Percentiles rank a stretch among this genome's conserved stretches.
Conservation (phyloP, 2,329 filamentous ascomycete genomes). For the Botryotinia convoluta region DNA sequence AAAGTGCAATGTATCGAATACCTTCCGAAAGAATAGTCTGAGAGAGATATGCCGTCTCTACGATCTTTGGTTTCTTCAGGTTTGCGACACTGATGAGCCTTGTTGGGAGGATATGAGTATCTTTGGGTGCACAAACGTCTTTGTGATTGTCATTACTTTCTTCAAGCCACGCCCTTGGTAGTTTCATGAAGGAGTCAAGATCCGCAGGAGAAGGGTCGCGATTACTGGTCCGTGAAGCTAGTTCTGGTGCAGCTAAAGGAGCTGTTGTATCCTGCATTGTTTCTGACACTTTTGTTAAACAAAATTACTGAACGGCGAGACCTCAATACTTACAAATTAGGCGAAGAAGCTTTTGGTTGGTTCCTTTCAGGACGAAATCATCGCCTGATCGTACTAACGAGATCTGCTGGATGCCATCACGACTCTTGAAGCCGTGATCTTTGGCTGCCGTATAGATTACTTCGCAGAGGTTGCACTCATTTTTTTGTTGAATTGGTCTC, state of each 20-base stretch:
- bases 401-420: neutral
- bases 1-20: slow-evolving; percentile 20
- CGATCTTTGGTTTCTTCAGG: neutral
- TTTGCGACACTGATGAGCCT: neutral
- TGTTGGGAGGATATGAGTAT: neutral
- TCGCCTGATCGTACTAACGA: neutral
- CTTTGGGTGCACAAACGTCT: neutral
- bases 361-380: neutral
- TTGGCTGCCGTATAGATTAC: neutral
- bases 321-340: neutral
- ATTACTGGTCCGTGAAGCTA: neutral
- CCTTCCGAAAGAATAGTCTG: neutral
- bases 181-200: neutral
- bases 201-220: neutral
- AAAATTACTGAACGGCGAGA: neutral
- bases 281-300: neutral
- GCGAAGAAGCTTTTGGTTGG: neutral
- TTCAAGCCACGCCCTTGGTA: neutral
- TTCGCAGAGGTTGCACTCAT: neutral
- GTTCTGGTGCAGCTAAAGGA: neutral
- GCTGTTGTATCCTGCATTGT: neutral
- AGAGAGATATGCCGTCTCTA: neutral
- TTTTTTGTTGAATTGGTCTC: neutral
- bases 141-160: neutral
- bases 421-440: neutral